Evolutionary conservation across 129 eudicot species (phyloP), one percentile per base, ranked within the genome.

Genomic region (Artemisia argyi): DNA sequence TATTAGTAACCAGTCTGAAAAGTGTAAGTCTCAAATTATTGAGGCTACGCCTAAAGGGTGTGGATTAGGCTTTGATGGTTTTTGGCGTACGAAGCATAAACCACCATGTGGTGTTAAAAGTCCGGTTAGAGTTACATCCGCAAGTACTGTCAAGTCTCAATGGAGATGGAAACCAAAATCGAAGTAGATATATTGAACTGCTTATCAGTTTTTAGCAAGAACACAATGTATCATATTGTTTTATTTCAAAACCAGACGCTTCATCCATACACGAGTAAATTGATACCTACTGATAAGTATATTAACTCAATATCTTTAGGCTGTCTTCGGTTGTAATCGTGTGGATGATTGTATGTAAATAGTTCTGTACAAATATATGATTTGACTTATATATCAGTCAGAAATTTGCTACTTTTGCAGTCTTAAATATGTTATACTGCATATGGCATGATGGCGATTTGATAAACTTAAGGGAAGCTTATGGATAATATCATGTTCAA

Each of bases 1-100:
- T 17, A 22, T 69, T 53, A 56, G 61, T 15, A 26, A 76, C 26
- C 73, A 62, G 32, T 7, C 65, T 8, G 47, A 52, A 19, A 42
- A 72, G 12, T 49, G 73, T 63, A 69, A 68, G 70, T 48, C 79
- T 53, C 72, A 77, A 8, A 63, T 55, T 4, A 76, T 69, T 5
- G 26, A 55, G 15, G 22, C 69, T 52, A 19, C 86, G 11, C 77
- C 84, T 6, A 86, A 84, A 84, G 87, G 89, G 28, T 90, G 94
- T 50, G 94, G 97, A 42, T 30, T 90, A 8, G 97, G 97, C 48
- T 26, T 90, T 1, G 77, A 84, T 18, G 65, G 66, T 11, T 76
- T 87, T 1, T 90, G 94, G 94, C 72, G 79, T 17, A 46, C 72
- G 28, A 87, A 81, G 80, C 79, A 82, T 35, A 86, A 77, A 67